Conservation (phyloP, 2,329 filamentous ascomycete species). For the Plectosphaerella cucumerina region DNA sequence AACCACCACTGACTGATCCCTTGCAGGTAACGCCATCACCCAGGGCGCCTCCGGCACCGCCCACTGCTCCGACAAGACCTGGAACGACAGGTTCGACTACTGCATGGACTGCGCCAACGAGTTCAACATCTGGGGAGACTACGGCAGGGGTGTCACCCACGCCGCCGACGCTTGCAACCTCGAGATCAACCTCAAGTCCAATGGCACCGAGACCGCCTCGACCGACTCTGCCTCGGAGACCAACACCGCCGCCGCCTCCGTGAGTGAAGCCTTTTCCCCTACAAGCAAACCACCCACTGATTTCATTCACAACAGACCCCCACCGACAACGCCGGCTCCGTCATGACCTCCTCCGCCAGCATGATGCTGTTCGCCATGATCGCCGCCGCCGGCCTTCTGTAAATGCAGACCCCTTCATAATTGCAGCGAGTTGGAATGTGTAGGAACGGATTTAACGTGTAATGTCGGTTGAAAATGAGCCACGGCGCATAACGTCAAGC, state of each 20-base stretch:
- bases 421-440: background rate
- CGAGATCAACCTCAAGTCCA: slow-evolving; percentile 4
- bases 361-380: slow-evolving; percentile 3
- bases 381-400: slow-evolving; percentile 2
- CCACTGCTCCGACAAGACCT: slow-evolving; percentile 33
- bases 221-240: background rate
- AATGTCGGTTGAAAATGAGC: background rate
- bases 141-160: slow-evolving; percentile 28
- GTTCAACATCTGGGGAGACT: slow-evolving; percentile 39
- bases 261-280: background rate
- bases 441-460: slow-evolving; percentile 2
- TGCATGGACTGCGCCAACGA: slow-evolving; percentile 40
- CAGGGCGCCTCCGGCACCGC: slow-evolving; percentile 22
- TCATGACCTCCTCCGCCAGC: slow-evolving; percentile 1
- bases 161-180: slow-evolving; percentile 24
- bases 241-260: background rate
- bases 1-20: slow-evolving; percentile 2
- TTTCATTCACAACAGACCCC: background rate
- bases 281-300: background rate
- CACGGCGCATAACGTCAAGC: background rate
- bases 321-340: background rate
- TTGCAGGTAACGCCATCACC: slow-evolving; percentile 26
- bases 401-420: background rate
- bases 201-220: background rate
- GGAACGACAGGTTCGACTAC: slow-evolving; percentile 32